Evolutionary conservation across 306 rosid species (phyloP).

Genomic region (Phaseolus lunatus): DNA sequence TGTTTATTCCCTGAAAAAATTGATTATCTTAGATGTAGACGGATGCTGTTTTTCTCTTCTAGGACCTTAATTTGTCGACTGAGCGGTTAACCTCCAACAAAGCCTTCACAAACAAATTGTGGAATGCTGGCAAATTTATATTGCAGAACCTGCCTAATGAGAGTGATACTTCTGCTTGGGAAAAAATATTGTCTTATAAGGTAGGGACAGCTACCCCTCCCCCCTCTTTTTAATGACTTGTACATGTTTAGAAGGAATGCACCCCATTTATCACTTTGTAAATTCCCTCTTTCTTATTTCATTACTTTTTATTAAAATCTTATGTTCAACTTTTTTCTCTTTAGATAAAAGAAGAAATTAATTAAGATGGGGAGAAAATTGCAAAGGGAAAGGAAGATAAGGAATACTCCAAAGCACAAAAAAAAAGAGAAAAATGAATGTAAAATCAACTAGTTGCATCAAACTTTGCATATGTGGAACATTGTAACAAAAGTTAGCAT

Average conservation of each 20-base stretch:
- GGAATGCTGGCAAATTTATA: constrained; percentile 97
- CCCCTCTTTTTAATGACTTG: background rate
- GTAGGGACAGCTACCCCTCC: constrained; percentile 42
- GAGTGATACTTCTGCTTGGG: constrained; percentile 72
- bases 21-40: constrained; percentile 27
- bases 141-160: constrained; percentile 81
- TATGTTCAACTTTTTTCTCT: background rate
- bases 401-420: background rate
- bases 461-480: background rate
- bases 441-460: background rate
- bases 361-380: constrained; percentile 4
- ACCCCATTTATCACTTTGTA: background rate
- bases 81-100: constrained; percentile 89
- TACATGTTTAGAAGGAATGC: constrained; percentile 15
- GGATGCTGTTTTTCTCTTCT: constrained; percentile 39
- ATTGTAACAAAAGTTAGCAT: background rate
- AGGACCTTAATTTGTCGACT: constrained; percentile 95
- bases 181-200: constrained; percentile 62
- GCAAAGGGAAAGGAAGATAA: background rate
- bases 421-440: background rate
- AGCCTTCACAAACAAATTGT: constrained; percentile 94
- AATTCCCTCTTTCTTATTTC: constrained; percentile 12
- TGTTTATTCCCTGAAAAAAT: constrained; percentile 30
- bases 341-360: background rate
- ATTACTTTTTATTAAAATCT: background rate